Conservation (phyloP, 257 asterid genomes). For the Jaltomata sinuosa region DNA sequence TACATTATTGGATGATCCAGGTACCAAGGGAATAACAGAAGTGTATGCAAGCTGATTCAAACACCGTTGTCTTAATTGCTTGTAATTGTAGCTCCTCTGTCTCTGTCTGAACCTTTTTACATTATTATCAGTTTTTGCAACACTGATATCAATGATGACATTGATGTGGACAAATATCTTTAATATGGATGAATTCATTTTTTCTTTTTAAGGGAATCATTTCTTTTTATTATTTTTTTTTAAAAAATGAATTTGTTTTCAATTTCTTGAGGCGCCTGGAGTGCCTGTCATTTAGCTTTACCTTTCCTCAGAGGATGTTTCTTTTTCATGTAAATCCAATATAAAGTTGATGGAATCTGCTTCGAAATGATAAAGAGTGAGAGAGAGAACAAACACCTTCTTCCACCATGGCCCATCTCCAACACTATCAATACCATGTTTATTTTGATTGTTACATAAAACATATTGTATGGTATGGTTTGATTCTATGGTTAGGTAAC, state of each 20-base stretch:
- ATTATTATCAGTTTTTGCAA: too few relatives aligned
- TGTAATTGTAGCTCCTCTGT: too few relatives aligned
- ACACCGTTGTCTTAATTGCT: too few relatives aligned
- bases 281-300: slow-evolving; percentile 8
- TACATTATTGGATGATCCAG: not conserved
- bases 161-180: not conserved
- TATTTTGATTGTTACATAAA: too few relatives aligned
- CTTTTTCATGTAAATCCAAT: not conserved
- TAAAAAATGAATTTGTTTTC: not conserved
- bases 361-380: not conserved
- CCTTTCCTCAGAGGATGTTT: not conserved
- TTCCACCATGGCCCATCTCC: slow-evolving; percentile 1
- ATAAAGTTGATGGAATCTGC: not conserved
- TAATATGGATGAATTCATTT: not conserved
- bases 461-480: too few relatives aligned
- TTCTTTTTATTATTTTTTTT: not conserved
- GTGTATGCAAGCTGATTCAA: not conserved
- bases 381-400: slow-evolving; percentile 9
- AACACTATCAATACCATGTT: too few relatives aligned
- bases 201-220: slow-evolving; percentile 10
- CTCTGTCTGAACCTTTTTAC: too few relatives aligned
- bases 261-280: slow-evolving; percentile 3
- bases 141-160: not conserved
- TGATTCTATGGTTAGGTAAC: too few relatives aligned
- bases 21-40: not conserved